Conservation (phyloP, 176 grass and related monocot genomes). For the Microstegium vimineum region DNA sequence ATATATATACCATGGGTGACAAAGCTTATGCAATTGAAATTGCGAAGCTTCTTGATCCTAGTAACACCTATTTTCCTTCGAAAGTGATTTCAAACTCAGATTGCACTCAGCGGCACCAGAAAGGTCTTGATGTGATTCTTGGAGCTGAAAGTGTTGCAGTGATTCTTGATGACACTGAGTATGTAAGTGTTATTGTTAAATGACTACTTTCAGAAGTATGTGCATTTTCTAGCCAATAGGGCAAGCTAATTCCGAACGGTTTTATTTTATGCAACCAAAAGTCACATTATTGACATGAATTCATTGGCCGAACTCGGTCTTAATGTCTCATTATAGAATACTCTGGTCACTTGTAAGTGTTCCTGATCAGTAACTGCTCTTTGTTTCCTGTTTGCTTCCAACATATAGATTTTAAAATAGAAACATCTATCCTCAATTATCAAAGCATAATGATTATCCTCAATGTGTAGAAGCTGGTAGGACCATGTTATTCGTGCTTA, state of each 20-base stretch:
- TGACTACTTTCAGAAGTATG: neutral
- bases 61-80: conserved; percentile 67
- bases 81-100: conserved; percentile 91
- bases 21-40: conserved; percentile 87
- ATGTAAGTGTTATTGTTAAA: conserved; percentile 46
- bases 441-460: neutral
- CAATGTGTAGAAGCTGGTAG: neutral
- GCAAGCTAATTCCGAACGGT: neutral
- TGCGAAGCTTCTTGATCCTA: conserved; percentile 88
- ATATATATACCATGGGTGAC: conserved; percentile 95
- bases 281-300: neutral
- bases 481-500: neutral
- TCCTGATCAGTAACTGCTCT: neutral
- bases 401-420: neutral
- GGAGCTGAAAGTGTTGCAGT: conserved; percentile 73
- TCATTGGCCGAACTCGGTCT: neutral
- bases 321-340: neutral
- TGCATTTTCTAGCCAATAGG: neutral
- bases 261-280: neutral
- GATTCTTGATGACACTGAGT: conserved; percentile 93
- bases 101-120: conserved; percentile 79
- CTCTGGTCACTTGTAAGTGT: neutral
- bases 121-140: conserved; percentile 94
- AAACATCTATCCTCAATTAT: neutral
- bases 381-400: neutral